Conservation (phyloP, 129 eudicot genomes). For the Centella asiatica region DNA sequence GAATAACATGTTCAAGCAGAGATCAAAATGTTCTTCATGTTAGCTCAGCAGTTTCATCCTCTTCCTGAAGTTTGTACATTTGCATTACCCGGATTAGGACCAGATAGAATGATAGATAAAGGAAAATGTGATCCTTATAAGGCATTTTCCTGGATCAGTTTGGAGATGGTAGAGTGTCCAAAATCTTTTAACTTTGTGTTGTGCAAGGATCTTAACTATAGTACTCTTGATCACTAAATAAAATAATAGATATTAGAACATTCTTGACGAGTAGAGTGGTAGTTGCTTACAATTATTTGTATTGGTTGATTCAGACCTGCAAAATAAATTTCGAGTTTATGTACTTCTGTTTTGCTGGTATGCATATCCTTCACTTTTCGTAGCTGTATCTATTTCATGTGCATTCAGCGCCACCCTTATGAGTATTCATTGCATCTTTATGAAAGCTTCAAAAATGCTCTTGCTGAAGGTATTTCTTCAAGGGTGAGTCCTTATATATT, state of each 20-base stretch:
- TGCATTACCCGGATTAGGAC: too few species aligned
- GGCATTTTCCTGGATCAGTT: too few species aligned
- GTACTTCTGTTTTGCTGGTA: not conserved
- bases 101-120: too few species aligned
- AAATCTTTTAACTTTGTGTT: too few species aligned
- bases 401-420: conserved; percentile 31
- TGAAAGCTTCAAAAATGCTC: conserved; percentile 28
- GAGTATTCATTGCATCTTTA: conserved; percentile 31
- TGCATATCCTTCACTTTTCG: conserved; percentile 26
- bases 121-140: too few species aligned
- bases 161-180: too few species aligned
- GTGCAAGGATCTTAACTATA: too few species aligned
- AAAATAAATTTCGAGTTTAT: not conserved
- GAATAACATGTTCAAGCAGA: too few species aligned
- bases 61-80: too few species aligned
- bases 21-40: too few species aligned
- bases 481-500: conserved; percentile 22
- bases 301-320: not conserved
- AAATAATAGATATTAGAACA: not conserved
- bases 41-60: too few species aligned
- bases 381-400: conserved; percentile 57
- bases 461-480: conserved; percentile 36
- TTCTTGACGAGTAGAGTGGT: not conserved
- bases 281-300: not conserved
- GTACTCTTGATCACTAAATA: too few species aligned